Evolutionary conservation across 352 stramenopile species (phyloP).

Genomic region (Pythium apleroticum): DNA sequence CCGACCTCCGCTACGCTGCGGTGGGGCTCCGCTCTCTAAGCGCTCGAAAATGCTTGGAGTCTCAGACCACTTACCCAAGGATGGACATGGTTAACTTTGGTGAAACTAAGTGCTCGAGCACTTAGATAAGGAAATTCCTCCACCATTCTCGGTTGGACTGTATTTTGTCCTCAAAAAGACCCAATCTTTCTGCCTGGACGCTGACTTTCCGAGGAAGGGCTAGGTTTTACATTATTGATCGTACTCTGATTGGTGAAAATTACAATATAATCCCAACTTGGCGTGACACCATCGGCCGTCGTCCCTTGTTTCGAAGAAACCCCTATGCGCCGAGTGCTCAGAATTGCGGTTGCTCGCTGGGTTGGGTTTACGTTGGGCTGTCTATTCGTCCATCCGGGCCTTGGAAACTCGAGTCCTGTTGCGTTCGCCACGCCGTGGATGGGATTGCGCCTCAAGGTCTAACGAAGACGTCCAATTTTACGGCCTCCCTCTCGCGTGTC

Average conservation of each 20-base stretch:
- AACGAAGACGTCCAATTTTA: background rate
- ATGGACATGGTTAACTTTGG: too few relatives aligned
- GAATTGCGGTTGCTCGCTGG: background rate
- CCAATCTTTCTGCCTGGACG: background rate
- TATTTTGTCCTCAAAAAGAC: background rate
- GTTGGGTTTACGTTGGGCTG: background rate
- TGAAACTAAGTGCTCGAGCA: too few relatives aligned
- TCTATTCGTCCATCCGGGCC: background rate
- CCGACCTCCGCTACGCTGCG: too few relatives aligned
- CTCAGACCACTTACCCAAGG: too few relatives aligned
- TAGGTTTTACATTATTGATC: background rate
- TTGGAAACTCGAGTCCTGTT: background rate
- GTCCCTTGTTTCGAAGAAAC: background rate
- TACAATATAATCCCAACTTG: background rate
- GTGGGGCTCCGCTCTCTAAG: too few relatives aligned
- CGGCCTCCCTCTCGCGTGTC: conserved; percentile 1
- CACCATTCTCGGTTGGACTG: too few relatives aligned
- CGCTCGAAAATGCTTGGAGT: too few relatives aligned
- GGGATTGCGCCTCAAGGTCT: background rate
- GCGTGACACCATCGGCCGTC: background rate
- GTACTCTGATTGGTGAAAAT: background rate
- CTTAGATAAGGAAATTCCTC: too few relatives aligned
- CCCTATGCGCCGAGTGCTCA: background rate
- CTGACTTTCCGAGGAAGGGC: background rate
- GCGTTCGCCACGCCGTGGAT: background rate